Evolutionary conservation across 1,284 basidiomycete species (phyloP), one percentile per base, ranked within the genome.

Genomic region (Apiotrichum gracile): DNA sequence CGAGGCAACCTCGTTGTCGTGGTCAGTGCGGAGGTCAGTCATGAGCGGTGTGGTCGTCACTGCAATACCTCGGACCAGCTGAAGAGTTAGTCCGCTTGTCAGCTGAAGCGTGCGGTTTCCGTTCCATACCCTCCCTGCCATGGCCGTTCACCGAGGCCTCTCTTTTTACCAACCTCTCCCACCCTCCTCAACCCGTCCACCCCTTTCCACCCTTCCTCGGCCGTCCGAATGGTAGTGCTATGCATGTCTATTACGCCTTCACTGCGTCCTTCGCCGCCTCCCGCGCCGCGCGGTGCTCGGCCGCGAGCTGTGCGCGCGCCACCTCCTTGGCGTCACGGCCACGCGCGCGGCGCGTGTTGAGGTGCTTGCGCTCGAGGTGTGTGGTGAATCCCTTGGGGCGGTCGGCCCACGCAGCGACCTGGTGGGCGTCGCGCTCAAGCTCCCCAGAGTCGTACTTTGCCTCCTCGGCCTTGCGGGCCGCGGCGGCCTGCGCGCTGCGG

Each of bases 361-460:
- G 52, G 54, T 70, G 65, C 16, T 49, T 19, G 41, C 70, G 52
- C 57, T 72, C 67, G 38, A 67, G 47, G 9, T 31, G 41, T 7
- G 63, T 67, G 14, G 69, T 66, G 27, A 68, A 26, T 17, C 66
- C 65, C 31, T 59, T 51, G n/a, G 53, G 52, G 33, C 69, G 54
- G 10, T 41, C 63, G 17, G 55, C 49, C 70, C 67, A 69, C 17
- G 43, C 53, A 49, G 54, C 53, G 25, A 62, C 49, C 41, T 70
- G 62, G 35, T 60, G 45, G 38, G 65, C 60, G 8, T 57, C 61
- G 41, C 66, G 53, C 27, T 38, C 29, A 8, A 7, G 52, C 25
- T 35, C 22, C 24, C 50, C 53, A 2, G 43, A n/a, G 17, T 7
- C 42, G 27, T 35, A 37, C 14, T 12, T 24, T 6, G 49, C 46